phyloP scores from a whole-genome alignment of 2,329 filamentous ascomycete genomes.

The Myrmaecium sp. region DNA sequence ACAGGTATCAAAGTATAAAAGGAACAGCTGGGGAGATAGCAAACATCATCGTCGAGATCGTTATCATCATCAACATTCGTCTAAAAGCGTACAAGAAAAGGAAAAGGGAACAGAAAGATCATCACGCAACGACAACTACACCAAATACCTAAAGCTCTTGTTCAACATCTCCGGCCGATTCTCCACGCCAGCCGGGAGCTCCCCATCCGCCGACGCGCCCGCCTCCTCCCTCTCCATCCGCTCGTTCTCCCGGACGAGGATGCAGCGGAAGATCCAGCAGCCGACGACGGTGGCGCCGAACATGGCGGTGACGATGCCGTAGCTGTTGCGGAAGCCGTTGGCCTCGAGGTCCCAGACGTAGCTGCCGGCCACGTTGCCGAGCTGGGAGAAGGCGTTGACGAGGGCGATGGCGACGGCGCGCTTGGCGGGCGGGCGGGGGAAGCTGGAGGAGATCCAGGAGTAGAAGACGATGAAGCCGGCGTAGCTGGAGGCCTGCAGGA shows the following conservation, averaged over 20 bases:
- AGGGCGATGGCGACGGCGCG: conserved; percentile 43
- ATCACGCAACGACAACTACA: too few species aligned
- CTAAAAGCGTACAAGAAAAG: too few species aligned
- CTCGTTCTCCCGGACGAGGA: conserved; percentile 15
- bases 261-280: conserved; percentile 20
- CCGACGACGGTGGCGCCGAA: conserved; percentile 41
- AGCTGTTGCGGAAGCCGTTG: conserved; percentile 46
- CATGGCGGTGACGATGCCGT: conserved; percentile 48
- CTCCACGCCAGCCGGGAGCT: conserved; percentile 12
- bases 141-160: conserved; percentile 17
- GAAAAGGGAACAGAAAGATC: too few species aligned
- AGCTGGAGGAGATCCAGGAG: conserved; percentile 18
- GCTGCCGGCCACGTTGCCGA: conserved; percentile 33
- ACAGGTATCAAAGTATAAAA: too few species aligned
- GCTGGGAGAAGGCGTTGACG: conserved; percentile 25
- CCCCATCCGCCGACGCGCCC: conserved; percentile 12
- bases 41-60: too few species aligned
- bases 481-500: conserved; percentile 10
- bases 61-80: too few species aligned
- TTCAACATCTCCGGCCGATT: conserved; percentile 13
- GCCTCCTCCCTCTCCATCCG: conserved; percentile 14
- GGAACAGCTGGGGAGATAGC: too few species aligned
- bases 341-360: conserved; percentile 45
- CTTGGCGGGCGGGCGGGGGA: conserved; percentile 41
- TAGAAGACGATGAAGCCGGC: conserved; percentile 21